Conservation (phyloP, 202 grass and related monocot genomes). For the Eragrostis tef region DNA sequence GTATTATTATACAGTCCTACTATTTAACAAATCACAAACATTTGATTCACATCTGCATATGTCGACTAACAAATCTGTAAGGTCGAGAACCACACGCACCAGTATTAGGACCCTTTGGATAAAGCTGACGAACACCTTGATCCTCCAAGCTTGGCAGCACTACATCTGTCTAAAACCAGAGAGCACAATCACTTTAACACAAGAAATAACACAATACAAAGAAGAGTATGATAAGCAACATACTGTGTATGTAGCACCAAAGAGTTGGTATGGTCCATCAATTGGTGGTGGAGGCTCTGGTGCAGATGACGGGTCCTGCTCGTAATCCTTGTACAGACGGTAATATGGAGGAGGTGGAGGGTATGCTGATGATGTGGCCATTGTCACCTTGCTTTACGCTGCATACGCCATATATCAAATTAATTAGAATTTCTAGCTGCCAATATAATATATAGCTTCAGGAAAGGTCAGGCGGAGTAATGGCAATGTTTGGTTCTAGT, state of each 20-base stretch:
- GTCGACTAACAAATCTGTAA: not conserved
- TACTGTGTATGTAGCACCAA: conserved; percentile 69
- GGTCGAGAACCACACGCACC: conserved; percentile 38
- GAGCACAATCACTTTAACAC: conserved; percentile 26
- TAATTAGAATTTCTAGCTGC: not conserved
- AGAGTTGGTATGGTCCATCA: conserved; percentile 61
- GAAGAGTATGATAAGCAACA: conserved; percentile 23
- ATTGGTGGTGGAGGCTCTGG: conserved; percentile 65
- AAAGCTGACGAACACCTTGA: conserved; percentile 79
- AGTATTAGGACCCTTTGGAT: conserved; percentile 65
- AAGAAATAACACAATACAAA: not conserved
- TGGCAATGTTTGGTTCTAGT: conserved; percentile 6
- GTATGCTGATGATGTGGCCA: conserved; percentile 70
- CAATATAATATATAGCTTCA: not conserved
- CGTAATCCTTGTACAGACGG: conserved; percentile 76
- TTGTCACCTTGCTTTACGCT: conserved; percentile 44
- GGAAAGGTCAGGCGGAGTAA: not conserved
- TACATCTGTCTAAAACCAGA: conserved; percentile 60
- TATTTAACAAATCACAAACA: conserved; percentile 24
- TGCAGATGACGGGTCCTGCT: conserved; percentile 62
- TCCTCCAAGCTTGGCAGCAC: conserved; percentile 87
- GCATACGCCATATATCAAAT: not conserved
- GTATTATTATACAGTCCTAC: not conserved
- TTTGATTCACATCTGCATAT: not conserved
- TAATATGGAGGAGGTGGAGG: conserved; percentile 82